Base-by-base conservation (phyloP, 1,284 basidiomycete species). In the Moniliophthora roreri region DNA sequence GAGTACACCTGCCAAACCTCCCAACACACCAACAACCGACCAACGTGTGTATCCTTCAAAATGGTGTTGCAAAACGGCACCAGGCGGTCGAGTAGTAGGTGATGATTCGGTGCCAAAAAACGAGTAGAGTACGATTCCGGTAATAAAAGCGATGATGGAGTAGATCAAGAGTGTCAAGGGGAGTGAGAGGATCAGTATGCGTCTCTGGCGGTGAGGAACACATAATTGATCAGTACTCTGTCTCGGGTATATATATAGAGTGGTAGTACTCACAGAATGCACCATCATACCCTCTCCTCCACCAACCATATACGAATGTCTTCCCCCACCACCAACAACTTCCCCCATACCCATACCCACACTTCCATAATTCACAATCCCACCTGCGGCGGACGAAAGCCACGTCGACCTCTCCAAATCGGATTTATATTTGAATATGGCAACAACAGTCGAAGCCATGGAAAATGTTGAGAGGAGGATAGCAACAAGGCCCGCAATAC, bases 81-180 rank as follows among this genome's bases (percentile, higher is more conserved):
- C 65, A 1, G 67, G 10, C 40, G 11, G 40, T 11, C 20, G 66
- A 18, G 68, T 66, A 2, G 69, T 69, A 16, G 74, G 52, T 0
- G 73, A 71, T n/a, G n/a, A n/a, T n/a, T n/a, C 3, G n/a, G 71
- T 65, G 0, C 79, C 84, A 2, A 81, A 71, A 66, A 87, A 81
- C 0, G 82, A 81, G 63, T 88, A 90, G 23, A 89, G 60, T 0
- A 83, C 77, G 39, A 90, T 73, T 0, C 78, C 87, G 0, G 79
- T 74, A 45, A 88, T 68, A 68, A 91, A 86, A 0, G 79, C 84
- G 2, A 82, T 73, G 51, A 89, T 75, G 0, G 85, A 79, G 65
- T 87, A 90, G 0, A 80, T 78, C 36, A 90, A 70, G 61, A 89
- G 84, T 16, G 89, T 85, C 10, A 87, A 71, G 0, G 89, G 88